Conservation (phyloP, 352 stramenopile genomes). For the Globisporangium lucens region DNA sequence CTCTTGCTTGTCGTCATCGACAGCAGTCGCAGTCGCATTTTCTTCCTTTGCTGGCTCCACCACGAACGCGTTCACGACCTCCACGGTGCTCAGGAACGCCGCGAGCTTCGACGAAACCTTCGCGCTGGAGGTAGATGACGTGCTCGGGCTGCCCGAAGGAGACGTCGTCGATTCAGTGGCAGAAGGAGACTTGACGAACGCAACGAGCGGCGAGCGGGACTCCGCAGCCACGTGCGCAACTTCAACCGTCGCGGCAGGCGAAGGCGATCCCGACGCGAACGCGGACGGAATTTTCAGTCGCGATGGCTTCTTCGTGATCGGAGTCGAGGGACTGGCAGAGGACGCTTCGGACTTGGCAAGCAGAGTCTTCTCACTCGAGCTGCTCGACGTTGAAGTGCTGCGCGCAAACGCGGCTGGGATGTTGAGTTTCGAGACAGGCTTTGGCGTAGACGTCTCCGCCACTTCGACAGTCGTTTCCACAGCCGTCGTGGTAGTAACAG, state of each 20-base stretch:
- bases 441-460: conserved; percentile 20
- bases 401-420: conserved; percentile 51
- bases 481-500: background rate
- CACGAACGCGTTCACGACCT: conserved; percentile 18
- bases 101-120: conserved; percentile 43
- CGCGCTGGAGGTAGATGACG: background rate
- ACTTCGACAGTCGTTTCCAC: conserved; percentile 6
- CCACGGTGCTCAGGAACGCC: conserved; percentile 63
- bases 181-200: conserved; percentile 1
- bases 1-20: conserved; percentile 19
- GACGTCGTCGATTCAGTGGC: background rate
- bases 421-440: conserved; percentile 64
- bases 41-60: conserved; percentile 19
- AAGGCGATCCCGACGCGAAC: conserved; percentile 16
- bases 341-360: background rate
- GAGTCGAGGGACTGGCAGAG: conserved; percentile 5
- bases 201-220: conserved; percentile 3
- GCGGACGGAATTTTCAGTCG: conserved; percentile 32
- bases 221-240: background rate
- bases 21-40: background rate
- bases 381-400: conserved; percentile 30
- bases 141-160: background rate
- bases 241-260: background rate
- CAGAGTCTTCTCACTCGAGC: conserved; percentile 20
- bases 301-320: conserved; percentile 23